These are phyloP conservation scores for Evernia prunastri DNA, from an alignment of 495 filamentous ascomycete species.

Conservation along the genomic window DNA sequence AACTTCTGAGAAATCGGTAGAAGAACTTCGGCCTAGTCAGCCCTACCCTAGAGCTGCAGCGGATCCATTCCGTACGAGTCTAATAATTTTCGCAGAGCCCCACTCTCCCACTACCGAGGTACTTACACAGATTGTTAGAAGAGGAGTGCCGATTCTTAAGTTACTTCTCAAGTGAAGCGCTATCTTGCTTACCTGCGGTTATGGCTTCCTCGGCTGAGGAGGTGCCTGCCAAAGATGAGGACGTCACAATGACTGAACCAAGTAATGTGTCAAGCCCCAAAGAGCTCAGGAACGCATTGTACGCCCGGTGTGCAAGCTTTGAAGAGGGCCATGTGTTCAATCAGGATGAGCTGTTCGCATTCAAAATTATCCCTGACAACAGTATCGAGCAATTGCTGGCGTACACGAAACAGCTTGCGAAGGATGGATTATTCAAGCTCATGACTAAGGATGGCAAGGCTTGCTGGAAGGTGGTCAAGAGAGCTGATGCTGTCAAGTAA, in stretches of 20 bases:
- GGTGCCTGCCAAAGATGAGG: slow-evolving; percentile 8
- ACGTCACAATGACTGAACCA: slow-evolving; percentile 14
- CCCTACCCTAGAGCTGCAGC: not conserved
- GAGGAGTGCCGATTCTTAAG: not conserved
- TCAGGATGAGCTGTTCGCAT: slow-evolving; percentile 58
- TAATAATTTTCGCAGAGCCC: not conserved
- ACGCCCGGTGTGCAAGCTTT: slow-evolving; percentile 28
- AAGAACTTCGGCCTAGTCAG: not conserved
- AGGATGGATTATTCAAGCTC: slow-evolving; percentile 62
- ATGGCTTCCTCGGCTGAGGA: slow-evolving; percentile 10
- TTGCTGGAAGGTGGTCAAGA: slow-evolving; percentile 60
- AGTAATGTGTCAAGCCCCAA: slow-evolving; percentile 18
- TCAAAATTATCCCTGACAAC: slow-evolving; percentile 54
- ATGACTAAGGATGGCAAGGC: slow-evolving; percentile 48
- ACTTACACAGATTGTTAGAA: not conserved
- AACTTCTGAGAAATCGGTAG: not conserved
- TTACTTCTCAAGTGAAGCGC: not conserved
- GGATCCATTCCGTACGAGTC: not conserved
- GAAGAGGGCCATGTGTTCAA: slow-evolving; percentile 51
- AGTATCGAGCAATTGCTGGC: slow-evolving; percentile 51
- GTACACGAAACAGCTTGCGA: slow-evolving; percentile 54
- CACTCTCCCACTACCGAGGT: no score
- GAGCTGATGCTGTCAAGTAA: slow-evolving; percentile 68
- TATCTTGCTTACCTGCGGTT: not conserved
- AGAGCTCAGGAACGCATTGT: slow-evolving; percentile 26